phyloP scores from a whole-genome alignment of 768 basidiomycete genomes.

The Pisolithus marmoratus region DNA sequence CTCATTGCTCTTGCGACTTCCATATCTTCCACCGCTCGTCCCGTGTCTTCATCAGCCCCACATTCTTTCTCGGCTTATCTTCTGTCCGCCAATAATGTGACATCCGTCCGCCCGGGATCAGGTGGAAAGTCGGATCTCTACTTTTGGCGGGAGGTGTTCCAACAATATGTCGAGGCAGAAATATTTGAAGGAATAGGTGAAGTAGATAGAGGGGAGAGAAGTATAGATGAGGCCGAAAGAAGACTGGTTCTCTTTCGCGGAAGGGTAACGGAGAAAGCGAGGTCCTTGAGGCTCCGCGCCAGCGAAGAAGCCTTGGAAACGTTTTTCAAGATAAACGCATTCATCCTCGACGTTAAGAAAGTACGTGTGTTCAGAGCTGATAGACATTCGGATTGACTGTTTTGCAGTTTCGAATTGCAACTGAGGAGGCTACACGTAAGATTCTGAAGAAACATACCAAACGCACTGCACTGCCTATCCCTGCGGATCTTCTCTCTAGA shows the following conservation, averaged over 20 bases:
- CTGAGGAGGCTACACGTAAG: constrained; percentile 85
- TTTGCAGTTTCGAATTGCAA: constrained; percentile 70
- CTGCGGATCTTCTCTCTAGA: constrained; percentile 22
- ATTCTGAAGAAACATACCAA: constrained; percentile 94
- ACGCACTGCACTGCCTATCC: constrained; percentile 74
- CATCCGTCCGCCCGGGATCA: constrained; percentile 35
- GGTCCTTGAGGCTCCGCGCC: not conserved
- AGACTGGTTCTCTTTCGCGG: constrained; percentile 59
- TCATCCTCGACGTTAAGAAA: constrained; percentile 79
- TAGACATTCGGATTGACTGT: not conserved
- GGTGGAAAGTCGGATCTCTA: constrained; percentile 57
- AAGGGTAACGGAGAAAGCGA: constrained; percentile 41
- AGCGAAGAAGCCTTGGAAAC: constrained; percentile 45
- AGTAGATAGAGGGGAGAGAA: constrained; percentile 57
- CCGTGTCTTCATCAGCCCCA: constrained; percentile 25
- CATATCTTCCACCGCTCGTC: constrained; percentile 30
- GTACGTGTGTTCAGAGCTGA: constrained; percentile 27
- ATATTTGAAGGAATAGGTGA: constrained; percentile 77
- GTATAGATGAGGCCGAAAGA: constrained; percentile 62
- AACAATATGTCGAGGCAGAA: constrained; percentile 78
- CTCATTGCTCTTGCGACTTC: constrained; percentile 41
- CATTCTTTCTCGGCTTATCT: constrained; percentile 31
- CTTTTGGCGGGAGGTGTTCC: constrained; percentile 87
- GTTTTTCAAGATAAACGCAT: constrained; percentile 72
- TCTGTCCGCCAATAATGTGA: constrained; percentile 8